These are phyloP conservation scores for Aspergillus pseudoterreus DNA, from an alignment of 2,329 filamentous ascomycete genomes.

Conservation along the genomic window DNA sequence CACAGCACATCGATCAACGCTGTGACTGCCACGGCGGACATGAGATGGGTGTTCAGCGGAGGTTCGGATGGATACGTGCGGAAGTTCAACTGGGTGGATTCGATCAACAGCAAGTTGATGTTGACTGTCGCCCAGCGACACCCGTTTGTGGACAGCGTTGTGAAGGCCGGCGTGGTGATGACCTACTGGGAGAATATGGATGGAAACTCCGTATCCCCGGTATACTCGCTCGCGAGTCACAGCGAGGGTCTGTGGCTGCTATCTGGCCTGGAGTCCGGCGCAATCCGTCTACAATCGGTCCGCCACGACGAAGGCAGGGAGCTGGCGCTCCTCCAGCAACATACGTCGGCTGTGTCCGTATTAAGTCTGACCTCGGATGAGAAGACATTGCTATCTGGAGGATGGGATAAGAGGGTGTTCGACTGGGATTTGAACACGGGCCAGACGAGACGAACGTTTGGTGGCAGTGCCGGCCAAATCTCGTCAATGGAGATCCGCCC, in stretches of 20 bases:
- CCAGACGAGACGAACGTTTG: slow-evolving; percentile 69
- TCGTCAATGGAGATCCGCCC: slow-evolving; percentile 84
- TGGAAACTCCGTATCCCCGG: slow-evolving; percentile 68
- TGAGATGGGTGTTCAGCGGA: slow-evolving; percentile 91
- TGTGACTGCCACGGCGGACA: slow-evolving; percentile 84
- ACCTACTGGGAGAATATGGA: slow-evolving; percentile 99
- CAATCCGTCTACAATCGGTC: slow-evolving; percentile 89
- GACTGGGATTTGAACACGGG: slow-evolving; percentile 96
- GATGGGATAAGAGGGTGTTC: slow-evolving; percentile 91
- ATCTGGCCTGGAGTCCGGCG: slow-evolving; percentile 83
- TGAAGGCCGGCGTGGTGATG: slow-evolving; percentile 89
- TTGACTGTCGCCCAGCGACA: slow-evolving; percentile 93
- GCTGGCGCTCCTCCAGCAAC: slow-evolving; percentile 74
- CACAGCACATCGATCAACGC: slow-evolving; percentile 95
- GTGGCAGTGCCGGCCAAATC: slow-evolving; percentile 76
- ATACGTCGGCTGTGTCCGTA: slow-evolving; percentile 89
- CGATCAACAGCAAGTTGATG: slow-evolving; percentile 89
- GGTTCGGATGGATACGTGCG: slow-evolving; percentile 93
- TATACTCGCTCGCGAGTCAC: slow-evolving; percentile 91
- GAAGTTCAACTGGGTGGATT: slow-evolving; percentile 93
- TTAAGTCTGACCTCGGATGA: slow-evolving; percentile 80
- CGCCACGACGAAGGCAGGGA: slow-evolving; percentile 92
- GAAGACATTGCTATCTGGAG: slow-evolving; percentile 80
- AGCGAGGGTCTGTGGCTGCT: slow-evolving; percentile 87
- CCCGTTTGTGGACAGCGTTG: slow-evolving; percentile 95